These are phyloP conservation scores for Globisporangium parvum DNA, from an alignment of 352 stramenopile species.

Conservation along the genomic window DNA sequence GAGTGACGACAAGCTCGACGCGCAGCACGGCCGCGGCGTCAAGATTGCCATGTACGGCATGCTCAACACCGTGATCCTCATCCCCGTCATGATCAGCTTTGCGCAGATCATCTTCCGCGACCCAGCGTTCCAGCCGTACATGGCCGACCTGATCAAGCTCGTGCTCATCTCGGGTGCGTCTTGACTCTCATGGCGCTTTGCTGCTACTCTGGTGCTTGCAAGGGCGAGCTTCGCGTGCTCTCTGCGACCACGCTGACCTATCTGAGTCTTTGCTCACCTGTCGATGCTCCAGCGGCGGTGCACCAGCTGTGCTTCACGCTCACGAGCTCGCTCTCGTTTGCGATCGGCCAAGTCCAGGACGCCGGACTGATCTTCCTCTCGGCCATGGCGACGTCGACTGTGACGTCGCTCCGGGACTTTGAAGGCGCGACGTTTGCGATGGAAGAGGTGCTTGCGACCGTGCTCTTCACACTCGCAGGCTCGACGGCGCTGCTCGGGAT, in stretches of 20 bases:
- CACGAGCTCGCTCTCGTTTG: constrained; percentile 93
- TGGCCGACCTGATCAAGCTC: constrained; percentile 93
- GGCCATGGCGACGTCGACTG: constrained; percentile 91
- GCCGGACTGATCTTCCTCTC: constrained; percentile 98
- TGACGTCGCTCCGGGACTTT: constrained; percentile 61
- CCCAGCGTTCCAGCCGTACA: constrained; percentile 88
- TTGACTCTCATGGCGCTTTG: not conserved
- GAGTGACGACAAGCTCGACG: not conserved
- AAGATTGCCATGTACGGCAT: constrained; percentile 84
- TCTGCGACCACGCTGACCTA: not conserved
- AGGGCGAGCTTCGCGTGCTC: too few relatives aligned
- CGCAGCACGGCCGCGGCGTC: constrained; percentile 22
- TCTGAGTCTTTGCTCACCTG: too few relatives aligned
- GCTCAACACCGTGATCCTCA: constrained; percentile 93
- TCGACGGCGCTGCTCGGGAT: constrained; percentile 91
- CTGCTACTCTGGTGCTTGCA: not conserved
- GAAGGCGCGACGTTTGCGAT: constrained; percentile 60
- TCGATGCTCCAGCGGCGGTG: constrained; percentile 32
- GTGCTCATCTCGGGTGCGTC: constrained; percentile 71
- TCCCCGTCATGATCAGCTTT: constrained; percentile 90
- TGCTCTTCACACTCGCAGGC: constrained; percentile 90
- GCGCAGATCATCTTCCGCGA: constrained; percentile 95
- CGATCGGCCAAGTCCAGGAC: constrained; percentile 98
- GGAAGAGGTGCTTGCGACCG: constrained; percentile 89
- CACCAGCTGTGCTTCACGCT: constrained; percentile 83